Base-by-base conservation (phyloP, 805 yeast species). In the Spathaspora boniae region DNA sequence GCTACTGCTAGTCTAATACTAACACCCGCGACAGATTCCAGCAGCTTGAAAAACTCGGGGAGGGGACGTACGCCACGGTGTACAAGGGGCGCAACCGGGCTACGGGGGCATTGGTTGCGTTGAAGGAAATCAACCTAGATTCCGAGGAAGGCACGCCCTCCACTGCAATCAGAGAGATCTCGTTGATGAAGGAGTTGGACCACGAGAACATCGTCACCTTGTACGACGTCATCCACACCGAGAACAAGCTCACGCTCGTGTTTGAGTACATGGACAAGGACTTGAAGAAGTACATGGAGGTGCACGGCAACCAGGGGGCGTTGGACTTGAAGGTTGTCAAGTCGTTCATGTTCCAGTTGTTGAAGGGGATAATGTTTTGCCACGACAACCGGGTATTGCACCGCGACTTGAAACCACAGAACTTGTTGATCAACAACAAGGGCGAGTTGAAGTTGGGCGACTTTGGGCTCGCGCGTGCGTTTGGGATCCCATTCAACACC, bases 111-210 rank as follows among this genome's bases (percentile, higher is more conserved):
- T 71, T 89, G 14, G 98, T 93, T 14, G 98, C 98, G 0, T 69
- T 93, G 51, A 93, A 93, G 58, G 98, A 93, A 58, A 93, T 93
- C 63, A 85, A 84, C 51, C 70, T 91, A 42, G 98, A 93, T 55
- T 82, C 94, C 34, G 98, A 93, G 54, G 97, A 93, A 64, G 98
- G 98, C 25, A 94, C 98, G 1, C 98, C 98, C 6, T 87, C 96
- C 4, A 93, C 98, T 1, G 98, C 98, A 2, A 91, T 91, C 51
- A 75, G 98, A 45, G 98, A 91, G 61, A 91, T 91, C 43, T 91
- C 98, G 4, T 68, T 91, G 40, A 83, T 91, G 87, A 91, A 91
- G 62, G 98, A 91, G 61, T 71, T 91, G 41, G 86, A 86, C 56
- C 95, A 89, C 57, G 95, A 85, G 46, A 91, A 91, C 59, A 87